Base-by-base conservation (phyloP, 1,284 basidiomycete genomes). In the Ceratorhiza oryzae-sativae region DNA sequence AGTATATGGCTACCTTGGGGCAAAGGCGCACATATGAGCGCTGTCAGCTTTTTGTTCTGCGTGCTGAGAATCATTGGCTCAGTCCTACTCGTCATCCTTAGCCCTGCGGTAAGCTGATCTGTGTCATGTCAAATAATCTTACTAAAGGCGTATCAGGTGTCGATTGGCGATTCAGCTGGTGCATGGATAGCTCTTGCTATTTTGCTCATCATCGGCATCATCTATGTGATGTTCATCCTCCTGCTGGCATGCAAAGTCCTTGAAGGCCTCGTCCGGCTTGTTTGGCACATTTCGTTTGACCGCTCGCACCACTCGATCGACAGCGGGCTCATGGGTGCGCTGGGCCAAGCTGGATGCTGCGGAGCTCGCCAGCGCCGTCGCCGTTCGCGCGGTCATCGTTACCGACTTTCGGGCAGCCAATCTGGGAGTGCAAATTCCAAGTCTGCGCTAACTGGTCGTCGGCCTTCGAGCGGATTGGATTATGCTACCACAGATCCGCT, bases 1-100 rank as follows among this genome's bases (percentile, higher is more conserved):
- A 94, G 92, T 73, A 84, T 97, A 48, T 97, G 95, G 94, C 85
- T 96, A 72, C 95, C 96, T 18, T 98, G 96, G 96, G 95, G 93
- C 48, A 91, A 93, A 70, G 95, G 96, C 2, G 95, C 96, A 0
- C 93, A 94, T 75, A 98, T 98, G 96, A 96, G 95, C 15, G 86
- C 94, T 23, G 89, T 95, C 73, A 94, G 92, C 79, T 97, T 97
- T 82, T 83, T 97, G 77, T 90, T 96, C 75, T 95, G 93, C 73
- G 92, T 97, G 2, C 87, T 92, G 36, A 86, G 97, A 75, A 95
- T 98, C 77, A 90, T 95, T 20, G 88, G 95, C 30, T 91, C 93
- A 3, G 93, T 98, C 18, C 81, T 99, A 51, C 83, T 97, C 60
- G 90, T 98, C 76, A 93, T 98, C 74, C 82, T 98, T 70, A 91